Percentiles rank a stretch among this genome's conserved stretches.
Evolutionary conservation across 1,139 yeast genomes (phyloP).

Genomic region (Entelexis paramagnoliae): DNA sequence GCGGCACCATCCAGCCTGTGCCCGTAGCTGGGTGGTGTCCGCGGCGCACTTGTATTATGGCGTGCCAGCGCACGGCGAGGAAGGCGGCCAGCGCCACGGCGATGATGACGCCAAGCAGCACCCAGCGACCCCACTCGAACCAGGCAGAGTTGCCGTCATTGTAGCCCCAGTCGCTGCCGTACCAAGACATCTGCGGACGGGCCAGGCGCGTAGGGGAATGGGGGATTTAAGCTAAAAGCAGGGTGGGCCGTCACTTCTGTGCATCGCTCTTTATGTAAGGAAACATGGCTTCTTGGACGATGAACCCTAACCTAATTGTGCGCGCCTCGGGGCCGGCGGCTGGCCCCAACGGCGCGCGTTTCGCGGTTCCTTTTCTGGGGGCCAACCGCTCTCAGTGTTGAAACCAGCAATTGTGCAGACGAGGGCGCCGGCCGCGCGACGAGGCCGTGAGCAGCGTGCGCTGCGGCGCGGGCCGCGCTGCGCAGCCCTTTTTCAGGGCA

Average conservation of each 20-base stretch:
- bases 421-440: too few species aligned
- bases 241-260: not conserved
- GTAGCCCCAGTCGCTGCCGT: not conserved
- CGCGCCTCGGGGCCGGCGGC: too few species aligned
- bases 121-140: constrained; percentile 40
- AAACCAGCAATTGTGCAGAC: too few species aligned
- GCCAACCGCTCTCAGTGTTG: too few species aligned
- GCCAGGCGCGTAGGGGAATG: not conserved
- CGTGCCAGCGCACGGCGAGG: constrained; percentile 36
- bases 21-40: constrained; percentile 71
- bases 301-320: not conserved
- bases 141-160: constrained; percentile 23
- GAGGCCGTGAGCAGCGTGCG: too few species aligned
- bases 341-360: too few species aligned
- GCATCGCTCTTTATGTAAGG: not conserved
- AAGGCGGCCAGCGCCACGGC: constrained; percentile 45
- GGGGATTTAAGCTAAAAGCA: not conserved
- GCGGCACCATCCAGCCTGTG: constrained; percentile 88
- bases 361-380: too few species aligned
- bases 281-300: not conserved
- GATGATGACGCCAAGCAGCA: constrained; percentile 40
- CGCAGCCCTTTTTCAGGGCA: not conserved
- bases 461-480: not conserved
- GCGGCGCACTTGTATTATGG: constrained; percentile 45
- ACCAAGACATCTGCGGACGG: not conserved